Percentiles rank a stretch among this genome's conserved stretches.
phyloP scores from a whole-genome alignment of 352 stramenopile species.

The Pythium oligandrum region DNA sequence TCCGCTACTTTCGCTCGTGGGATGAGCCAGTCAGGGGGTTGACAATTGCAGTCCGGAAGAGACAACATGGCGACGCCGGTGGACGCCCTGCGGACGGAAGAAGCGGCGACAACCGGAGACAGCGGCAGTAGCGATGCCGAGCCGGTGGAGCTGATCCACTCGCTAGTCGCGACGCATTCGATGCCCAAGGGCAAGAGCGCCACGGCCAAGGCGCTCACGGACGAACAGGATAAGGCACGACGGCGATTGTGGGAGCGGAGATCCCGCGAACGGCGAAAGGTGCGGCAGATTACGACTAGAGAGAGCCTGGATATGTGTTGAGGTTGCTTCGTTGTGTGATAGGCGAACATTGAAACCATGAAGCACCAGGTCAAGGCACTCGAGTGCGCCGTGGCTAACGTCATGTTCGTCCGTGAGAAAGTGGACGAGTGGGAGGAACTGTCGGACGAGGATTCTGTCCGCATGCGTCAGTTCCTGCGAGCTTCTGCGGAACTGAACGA shows the following conservation, averaged over 20 bases:
- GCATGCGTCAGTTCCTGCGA: conserved; percentile 2
- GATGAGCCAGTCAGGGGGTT: no score
- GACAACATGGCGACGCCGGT: no score
- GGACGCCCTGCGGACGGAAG: no score
- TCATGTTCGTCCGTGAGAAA: not conserved
- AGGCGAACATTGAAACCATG: conserved; percentile 6
- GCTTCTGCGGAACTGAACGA: not conserved
- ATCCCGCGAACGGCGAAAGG: conserved; percentile 5
- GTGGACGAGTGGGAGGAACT: not conserved
- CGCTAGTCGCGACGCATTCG: no score
- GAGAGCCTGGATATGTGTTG: no score
- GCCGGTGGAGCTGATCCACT: no score
- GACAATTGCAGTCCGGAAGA: no score
- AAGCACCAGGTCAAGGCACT: conserved; percentile 6
- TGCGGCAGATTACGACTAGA: not conserved
- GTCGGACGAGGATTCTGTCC: not conserved
- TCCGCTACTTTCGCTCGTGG: no score
- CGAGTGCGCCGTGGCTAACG: conserved; percentile 3
- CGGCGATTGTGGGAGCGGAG: conserved; percentile 4
- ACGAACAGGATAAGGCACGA: not conserved
- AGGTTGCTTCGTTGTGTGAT: not conserved
- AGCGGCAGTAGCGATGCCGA: no score
- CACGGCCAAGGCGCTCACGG: no score
- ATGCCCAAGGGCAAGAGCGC: no score
- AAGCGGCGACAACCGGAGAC: no score